phyloP scores from a whole-genome alignment of 2,329 filamentous ascomycete species.

The Orbilia oligospora region DNA sequence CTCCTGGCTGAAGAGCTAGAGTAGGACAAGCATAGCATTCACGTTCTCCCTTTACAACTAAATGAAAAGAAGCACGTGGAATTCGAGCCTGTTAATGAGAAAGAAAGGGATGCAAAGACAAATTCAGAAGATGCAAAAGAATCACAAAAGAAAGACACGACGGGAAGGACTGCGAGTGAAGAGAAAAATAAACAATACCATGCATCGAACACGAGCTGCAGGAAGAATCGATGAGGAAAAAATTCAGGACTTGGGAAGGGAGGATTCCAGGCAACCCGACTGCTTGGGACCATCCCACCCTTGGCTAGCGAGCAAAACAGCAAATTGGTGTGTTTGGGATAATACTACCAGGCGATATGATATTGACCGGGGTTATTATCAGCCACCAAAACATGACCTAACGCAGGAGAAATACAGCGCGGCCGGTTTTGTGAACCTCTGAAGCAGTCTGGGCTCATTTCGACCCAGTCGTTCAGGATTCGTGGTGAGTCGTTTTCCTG shows the following conservation, averaged over 20 bases:
- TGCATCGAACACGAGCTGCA: constrained; percentile 39
- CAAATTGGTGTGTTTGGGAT: constrained; percentile 58
- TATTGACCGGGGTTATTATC: constrained; percentile 46
- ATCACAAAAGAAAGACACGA: constrained; percentile 49
- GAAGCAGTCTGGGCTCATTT: constrained; percentile 35
- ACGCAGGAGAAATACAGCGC: constrained; percentile 38
- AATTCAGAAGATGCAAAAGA: constrained; percentile 19
- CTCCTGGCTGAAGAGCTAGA: constrained; percentile 41
- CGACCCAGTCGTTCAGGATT: constrained; percentile 45
- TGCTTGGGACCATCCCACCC: constrained; percentile 40
- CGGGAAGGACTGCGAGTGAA: constrained; percentile 55
- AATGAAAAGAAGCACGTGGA: constrained; percentile 53
- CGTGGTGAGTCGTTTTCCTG: constrained; percentile 9
- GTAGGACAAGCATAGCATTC: constrained; percentile 46
- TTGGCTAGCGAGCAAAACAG: constrained; percentile 50
- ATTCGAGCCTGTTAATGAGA: constrained; percentile 14
- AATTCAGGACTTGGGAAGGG: constrained; percentile 20
- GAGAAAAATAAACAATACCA: constrained; percentile 35
- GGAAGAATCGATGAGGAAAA: constrained; percentile 27
- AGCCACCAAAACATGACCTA: constrained; percentile 32
- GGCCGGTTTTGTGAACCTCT: constrained; percentile 30
- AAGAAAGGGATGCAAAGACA: constrained; percentile 24
- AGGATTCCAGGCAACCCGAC: constrained; percentile 38
- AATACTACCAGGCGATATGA: constrained; percentile 44
- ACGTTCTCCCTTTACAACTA: constrained; percentile 53